These are phyloP conservation scores for Fusarium sp. DNA, from an alignment of 2,329 filamentous ascomycete species.

Conservation along the genomic window DNA sequence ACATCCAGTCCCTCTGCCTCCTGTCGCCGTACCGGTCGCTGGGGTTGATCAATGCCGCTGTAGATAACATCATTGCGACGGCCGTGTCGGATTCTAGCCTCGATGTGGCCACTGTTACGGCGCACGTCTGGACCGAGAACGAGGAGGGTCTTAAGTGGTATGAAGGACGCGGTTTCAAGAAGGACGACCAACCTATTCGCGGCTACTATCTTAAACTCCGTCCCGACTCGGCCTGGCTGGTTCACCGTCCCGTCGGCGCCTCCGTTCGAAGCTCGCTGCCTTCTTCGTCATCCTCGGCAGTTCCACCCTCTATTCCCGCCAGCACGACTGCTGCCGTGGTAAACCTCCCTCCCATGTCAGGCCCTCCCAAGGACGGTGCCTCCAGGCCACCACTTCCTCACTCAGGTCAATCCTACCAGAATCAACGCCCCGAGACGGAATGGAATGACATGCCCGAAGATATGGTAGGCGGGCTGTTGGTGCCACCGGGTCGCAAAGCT, in stretches of 20 bases:
- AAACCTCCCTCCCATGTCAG: conserved; percentile 45
- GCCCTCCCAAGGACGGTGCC: conserved; percentile 36
- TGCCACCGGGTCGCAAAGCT: conserved; percentile 42
- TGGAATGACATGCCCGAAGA: conserved; percentile 75
- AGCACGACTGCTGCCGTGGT: conserved; percentile 47
- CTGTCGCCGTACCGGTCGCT: conserved; percentile 71
- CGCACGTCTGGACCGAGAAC: conserved; percentile 76
- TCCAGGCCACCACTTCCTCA: conserved; percentile 37
- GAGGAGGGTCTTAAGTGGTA: conserved; percentile 73
- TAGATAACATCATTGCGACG: conserved; percentile 62
- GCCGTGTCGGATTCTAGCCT: conserved; percentile 49
- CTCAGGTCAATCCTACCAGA: conserved; percentile 65
- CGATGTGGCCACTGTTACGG: conserved; percentile 61
- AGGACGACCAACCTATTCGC: conserved; percentile 58
- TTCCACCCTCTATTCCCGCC: conserved; percentile 25
- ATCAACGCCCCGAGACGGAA: conserved; percentile 66
- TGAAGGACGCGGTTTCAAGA: conserved; percentile 64
- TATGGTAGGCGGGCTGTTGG: conserved; percentile 57
- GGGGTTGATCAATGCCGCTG: conserved; percentile 67
- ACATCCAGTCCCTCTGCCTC: conserved; percentile 72
- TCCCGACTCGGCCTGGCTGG: conserved; percentile 70
- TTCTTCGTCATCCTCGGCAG: conserved; percentile 25
- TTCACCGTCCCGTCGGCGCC: conserved; percentile 57
- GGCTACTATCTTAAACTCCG: conserved; percentile 72
- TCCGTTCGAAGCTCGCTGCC: conserved; percentile 37